phyloP scores from a whole-genome alignment of 208 protist genomes.

The Borovskyia barvae region DNA sequence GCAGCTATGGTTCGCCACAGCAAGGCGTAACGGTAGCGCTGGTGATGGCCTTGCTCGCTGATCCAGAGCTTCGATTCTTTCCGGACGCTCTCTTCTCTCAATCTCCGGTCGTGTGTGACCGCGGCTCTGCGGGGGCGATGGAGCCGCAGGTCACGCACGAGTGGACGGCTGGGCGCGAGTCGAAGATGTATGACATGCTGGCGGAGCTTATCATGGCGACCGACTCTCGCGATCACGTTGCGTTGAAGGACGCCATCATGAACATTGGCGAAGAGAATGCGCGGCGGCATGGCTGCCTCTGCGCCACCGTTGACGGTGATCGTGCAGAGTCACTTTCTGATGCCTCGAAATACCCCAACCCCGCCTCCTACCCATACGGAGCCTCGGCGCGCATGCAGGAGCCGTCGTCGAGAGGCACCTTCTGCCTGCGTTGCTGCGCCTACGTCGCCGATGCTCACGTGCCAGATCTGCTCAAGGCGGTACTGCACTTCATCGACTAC shows the following conservation, averaged over 20 bases:
- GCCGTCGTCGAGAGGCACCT: constrained; percentile 5
- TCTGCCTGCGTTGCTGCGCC: constrained; percentile 34
- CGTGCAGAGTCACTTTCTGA: neutral
- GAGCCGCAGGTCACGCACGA: constrained; percentile 11
- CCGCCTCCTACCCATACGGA: neutral
- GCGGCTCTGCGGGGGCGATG: neutral
- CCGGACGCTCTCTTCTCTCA: constrained; percentile 9
- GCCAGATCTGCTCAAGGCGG: constrained; percentile 43
- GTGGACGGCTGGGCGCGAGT: constrained; percentile 42
- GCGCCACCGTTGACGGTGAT: constrained; percentile 3
- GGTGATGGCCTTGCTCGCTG: constrained; percentile 43
- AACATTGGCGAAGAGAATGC: constrained; percentile 35
- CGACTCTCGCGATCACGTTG: constrained; percentile 54
- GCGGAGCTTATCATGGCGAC: constrained; percentile 58
- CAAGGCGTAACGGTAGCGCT: constrained; percentile 49
- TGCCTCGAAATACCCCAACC: neutral
- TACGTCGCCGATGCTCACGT: constrained; percentile 58
- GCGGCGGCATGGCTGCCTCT: constrained; percentile 41
- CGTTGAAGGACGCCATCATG: constrained; percentile 21
- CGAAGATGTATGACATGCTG: constrained; percentile 43
- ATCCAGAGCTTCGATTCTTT: constrained; percentile 51
- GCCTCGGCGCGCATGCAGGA: neutral
- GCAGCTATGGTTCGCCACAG: constrained; percentile 56
- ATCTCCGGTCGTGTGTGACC: neutral
- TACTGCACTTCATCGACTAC: constrained; percentile 54